Evolutionary conservation across 441 rosid genomes (phyloP).

Genomic region (Populus tomentosa): DNA sequence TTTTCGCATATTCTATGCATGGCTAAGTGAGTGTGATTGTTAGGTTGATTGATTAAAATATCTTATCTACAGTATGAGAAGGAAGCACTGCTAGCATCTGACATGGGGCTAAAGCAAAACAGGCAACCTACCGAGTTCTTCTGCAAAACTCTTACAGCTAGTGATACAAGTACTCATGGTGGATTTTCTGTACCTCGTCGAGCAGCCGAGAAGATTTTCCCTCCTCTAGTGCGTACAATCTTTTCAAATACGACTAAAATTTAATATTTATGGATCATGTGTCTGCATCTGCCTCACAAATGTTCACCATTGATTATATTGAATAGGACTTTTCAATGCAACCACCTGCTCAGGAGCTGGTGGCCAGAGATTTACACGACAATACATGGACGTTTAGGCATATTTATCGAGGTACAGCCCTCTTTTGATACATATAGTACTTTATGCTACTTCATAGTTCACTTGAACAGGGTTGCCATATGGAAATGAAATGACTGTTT

Average conservation of each 20-base stretch:
- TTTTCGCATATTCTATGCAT: not conserved
- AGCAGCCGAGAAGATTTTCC: slow-evolving; percentile 95
- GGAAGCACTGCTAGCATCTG: slow-evolving; percentile 82
- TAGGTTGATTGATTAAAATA: slow-evolving; percentile 9
- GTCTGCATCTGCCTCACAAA: slow-evolving; percentile 5
- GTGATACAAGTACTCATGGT: slow-evolving; percentile 98
- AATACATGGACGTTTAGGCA: slow-evolving; percentile 89
- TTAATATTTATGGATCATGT: slow-evolving; percentile 3
- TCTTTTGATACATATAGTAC: not conserved
- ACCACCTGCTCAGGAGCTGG: slow-evolving; percentile 90
- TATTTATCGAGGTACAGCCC: slow-evolving; percentile 74
- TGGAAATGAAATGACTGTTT: not conserved
- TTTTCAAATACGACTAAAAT: not conserved
- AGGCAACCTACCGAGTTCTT: slow-evolving; percentile 86
- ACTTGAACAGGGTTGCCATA: not conserved
- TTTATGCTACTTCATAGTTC: not conserved
- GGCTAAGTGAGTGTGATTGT: not conserved
- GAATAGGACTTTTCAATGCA: slow-evolving; percentile 83
- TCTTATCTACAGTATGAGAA: slow-evolving; percentile 59
- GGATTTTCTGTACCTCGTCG: slow-evolving; percentile 97
- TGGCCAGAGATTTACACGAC: slow-evolving; percentile 83
- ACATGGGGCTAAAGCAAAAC: slow-evolving; percentile 71
- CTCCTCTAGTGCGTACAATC: slow-evolving; percentile 59
- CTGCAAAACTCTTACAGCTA: slow-evolving; percentile 94
- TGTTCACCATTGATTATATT: slow-evolving; percentile 25